These are phyloP conservation scores for Adansonia grandidieri DNA, from an alignment of 441 rosid genomes.

Conservation along the genomic window DNA sequence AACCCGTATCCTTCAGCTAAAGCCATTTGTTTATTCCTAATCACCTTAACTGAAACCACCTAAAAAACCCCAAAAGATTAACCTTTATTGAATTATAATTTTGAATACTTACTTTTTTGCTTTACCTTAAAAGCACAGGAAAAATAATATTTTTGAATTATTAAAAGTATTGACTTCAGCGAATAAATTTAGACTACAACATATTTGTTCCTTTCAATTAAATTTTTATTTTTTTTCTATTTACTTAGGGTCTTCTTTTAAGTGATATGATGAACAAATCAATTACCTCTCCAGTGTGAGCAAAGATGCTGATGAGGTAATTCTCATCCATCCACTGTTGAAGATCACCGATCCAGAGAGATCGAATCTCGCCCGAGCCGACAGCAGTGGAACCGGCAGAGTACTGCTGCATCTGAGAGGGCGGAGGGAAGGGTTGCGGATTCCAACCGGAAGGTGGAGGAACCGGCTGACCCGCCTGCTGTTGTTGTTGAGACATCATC, in stretches of 20 bases:
- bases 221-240: neutral
- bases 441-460: conserved; percentile 76
- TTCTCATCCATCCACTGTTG: conserved; percentile 90
- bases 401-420: conserved; percentile 51
- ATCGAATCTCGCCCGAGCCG: conserved; percentile 64
- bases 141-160: neutral
- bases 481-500: conserved; percentile 57
- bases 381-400: conserved; percentile 32
- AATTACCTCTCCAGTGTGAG: conserved; percentile 65
- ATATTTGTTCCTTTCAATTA: neutral
- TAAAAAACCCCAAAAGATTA: conserved; percentile 29
- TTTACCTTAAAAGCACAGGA: neutral
- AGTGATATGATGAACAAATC: neutral
- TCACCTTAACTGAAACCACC: conserved; percentile 78
- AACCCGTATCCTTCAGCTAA: conserved; percentile 87
- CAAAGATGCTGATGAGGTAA: conserved; percentile 60
- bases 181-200: neutral
- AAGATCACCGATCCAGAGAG: conserved; percentile 89
- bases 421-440: conserved; percentile 69
- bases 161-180: neutral
- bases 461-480: conserved; percentile 49
- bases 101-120: neutral
- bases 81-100: neutral
- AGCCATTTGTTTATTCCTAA: conserved; percentile 72
- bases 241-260: neutral